phyloP scores from a whole-genome alignment of 805 yeast genomes.

The Kodamaea kaohsiungensis region DNA sequence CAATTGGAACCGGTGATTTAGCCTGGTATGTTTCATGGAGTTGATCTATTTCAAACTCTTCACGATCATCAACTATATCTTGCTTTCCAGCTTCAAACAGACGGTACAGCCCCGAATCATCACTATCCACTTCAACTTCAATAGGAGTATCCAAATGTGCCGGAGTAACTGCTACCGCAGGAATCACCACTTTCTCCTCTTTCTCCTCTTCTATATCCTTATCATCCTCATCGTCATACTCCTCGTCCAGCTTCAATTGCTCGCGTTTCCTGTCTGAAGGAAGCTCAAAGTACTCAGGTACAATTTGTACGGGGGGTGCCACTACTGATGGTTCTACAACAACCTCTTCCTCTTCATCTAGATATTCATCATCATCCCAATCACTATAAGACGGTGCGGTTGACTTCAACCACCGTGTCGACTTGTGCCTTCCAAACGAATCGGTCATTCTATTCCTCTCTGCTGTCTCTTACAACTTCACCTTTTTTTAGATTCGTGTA shows the following conservation, averaged over 20 bases:
- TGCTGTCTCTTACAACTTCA: background rate
- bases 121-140: background rate
- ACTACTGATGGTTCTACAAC: background rate
- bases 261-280: conserved; percentile 1
- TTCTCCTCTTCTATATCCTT: background rate
- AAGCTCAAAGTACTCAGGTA: conserved; percentile 10
- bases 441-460: conserved; percentile 23
- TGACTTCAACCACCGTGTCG: conserved; percentile 46
- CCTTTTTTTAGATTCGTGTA: background rate
- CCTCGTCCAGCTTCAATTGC: background rate
- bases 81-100: background rate
- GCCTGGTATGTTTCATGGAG: conserved; percentile 2
- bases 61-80: background rate
- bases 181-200: background rate
- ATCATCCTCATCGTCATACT: background rate
- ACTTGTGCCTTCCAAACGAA: conserved; percentile 42
- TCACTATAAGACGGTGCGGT: conserved; percentile 44
- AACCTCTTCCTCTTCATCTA: conserved; percentile 2
- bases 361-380: conserved; percentile 39
- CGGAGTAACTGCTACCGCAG: background rate
- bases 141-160: background rate
- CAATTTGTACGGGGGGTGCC: background rate
- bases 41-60: conserved; percentile 7
- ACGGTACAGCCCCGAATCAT: conserved; percentile 1
- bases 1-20: background rate